These are phyloP conservation scores for Hypoxylon fuscum DNA, from an alignment of 495 filamentous ascomycete species.

Conservation along the genomic window DNA sequence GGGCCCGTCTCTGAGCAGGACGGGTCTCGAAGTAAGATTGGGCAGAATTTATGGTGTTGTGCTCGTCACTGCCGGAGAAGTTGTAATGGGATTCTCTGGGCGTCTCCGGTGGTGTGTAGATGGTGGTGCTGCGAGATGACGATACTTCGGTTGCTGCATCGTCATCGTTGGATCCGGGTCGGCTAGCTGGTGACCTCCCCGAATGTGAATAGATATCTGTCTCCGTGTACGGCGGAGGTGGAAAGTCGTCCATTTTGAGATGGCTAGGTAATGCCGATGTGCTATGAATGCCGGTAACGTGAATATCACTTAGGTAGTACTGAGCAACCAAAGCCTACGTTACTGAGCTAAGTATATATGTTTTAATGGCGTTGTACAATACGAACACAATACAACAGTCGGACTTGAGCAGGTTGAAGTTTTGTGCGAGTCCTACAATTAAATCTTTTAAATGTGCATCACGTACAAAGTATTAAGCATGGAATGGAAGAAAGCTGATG, in stretches of 20 bases:
- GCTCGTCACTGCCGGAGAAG: slow-evolving; percentile 40
- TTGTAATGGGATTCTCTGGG: slow-evolving; percentile 46
- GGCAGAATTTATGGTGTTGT: slow-evolving; percentile 39
- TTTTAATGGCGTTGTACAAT: not conserved
- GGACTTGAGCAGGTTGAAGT: not conserved
- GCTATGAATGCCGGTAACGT: slow-evolving; percentile 7
- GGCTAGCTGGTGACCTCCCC: slow-evolving; percentile 25
- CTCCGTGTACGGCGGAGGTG: slow-evolving; percentile 61
- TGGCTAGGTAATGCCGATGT: slow-evolving; percentile 1
- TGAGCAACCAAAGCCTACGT: not conserved
- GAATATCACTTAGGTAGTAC: not conserved
- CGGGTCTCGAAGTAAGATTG: slow-evolving; percentile 55
- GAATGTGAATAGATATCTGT: slow-evolving; percentile 57
- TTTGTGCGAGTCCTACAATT: too few species aligned
- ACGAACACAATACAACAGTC: too few species aligned
- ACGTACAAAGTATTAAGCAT: not conserved
- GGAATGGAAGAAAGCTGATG: slow-evolving; percentile 9
- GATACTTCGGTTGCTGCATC: slow-evolving; percentile 44
- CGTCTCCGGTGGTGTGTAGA: slow-evolving; percentile 60
- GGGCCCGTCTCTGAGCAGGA: slow-evolving; percentile 29
- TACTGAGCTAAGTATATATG: not conserved
- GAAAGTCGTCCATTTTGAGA: slow-evolving; percentile 44
- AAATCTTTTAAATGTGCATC: not conserved
- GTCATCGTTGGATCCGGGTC: slow-evolving; percentile 28
- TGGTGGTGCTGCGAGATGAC: slow-evolving; percentile 48